A percentile compares a stretch with the other conserved stretches of the same genome.
Conservation (phyloP, 2,329 filamentous ascomycete genomes). For the Talaromyces amestolkiae region DNA sequence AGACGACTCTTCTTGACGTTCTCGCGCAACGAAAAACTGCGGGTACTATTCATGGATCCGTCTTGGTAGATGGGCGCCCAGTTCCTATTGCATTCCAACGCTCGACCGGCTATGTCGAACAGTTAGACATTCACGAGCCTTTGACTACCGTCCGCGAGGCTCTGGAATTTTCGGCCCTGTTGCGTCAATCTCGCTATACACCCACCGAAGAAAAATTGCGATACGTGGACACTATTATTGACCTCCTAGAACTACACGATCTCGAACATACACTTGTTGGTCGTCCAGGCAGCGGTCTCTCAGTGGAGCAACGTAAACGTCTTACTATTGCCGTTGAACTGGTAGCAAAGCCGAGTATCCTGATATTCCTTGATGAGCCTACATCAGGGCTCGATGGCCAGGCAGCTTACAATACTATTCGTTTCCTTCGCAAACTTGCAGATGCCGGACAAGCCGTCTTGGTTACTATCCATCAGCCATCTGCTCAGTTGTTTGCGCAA, state of each 20-base stretch:
- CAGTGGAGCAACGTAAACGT: constrained; percentile 65
- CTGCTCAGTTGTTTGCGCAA: constrained; percentile 63
- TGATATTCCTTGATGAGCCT: constrained; percentile 69
- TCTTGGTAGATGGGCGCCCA: constrained; percentile 63
- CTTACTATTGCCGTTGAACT: constrained; percentile 71
- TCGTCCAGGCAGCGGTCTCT: constrained; percentile 44
- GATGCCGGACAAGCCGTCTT: constrained; percentile 65
- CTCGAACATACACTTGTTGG: constrained; percentile 63
- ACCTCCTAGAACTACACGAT: constrained; percentile 61
- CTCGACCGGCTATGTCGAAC: constrained; percentile 66
- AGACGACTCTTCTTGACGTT: constrained; percentile 71
- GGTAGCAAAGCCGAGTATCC: constrained; percentile 63
- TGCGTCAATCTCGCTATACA: constrained; percentile 55
- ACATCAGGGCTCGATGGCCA: constrained; percentile 68
- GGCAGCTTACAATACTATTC: constrained; percentile 63
- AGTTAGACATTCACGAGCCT: constrained; percentile 66
- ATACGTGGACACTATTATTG: constrained; percentile 64
- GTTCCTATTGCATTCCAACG: constrained; percentile 63
- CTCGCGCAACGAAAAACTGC: constrained; percentile 67
- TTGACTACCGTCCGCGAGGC: constrained; percentile 65
- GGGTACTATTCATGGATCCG: constrained; percentile 61
- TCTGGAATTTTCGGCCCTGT: constrained; percentile 63
- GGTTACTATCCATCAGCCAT: constrained; percentile 69
- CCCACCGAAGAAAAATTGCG: constrained; percentile 59
- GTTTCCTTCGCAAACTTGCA: constrained; percentile 64